phyloP scores from a whole-genome alignment of 306 rosid genomes.

The Albizia julibrissin region DNA sequence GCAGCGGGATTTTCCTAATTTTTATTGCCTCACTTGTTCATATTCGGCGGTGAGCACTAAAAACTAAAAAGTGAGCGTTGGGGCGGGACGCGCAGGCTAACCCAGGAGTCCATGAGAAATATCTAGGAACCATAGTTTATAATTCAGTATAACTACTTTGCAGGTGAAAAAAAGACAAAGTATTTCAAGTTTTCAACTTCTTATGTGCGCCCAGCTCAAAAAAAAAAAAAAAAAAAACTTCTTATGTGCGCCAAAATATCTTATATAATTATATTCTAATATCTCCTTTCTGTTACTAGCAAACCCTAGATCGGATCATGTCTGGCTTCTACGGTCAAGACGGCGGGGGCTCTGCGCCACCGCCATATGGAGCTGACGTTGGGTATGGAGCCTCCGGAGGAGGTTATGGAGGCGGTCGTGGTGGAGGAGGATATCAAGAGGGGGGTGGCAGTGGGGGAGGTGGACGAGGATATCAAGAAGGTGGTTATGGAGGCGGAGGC shows the following conservation, averaged over 20 bases:
- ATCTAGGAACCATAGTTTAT: too few relatives aligned
- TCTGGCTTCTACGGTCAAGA: constrained; percentile 93
- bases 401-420: constrained; percentile 41
- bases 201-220: too few relatives aligned
- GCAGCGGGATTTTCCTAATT: too few relatives aligned
- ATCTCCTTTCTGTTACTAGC: constrained; percentile 32
- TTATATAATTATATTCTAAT: not conserved
- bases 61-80: too few relatives aligned
- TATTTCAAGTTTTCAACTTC: too few relatives aligned
- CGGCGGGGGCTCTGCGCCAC: constrained; percentile 73
- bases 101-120: too few relatives aligned
- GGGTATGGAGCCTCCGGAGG: constrained; percentile 50
- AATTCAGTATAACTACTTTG: too few relatives aligned
- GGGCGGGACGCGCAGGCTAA: too few relatives aligned
- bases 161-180: too few relatives aligned
- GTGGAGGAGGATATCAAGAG: constrained; percentile 40
- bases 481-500: constrained; percentile 39
- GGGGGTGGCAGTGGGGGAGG: constrained; percentile 45
- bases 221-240: too few relatives aligned
- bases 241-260: constrained; percentile 10
- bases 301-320: constrained; percentile 66
- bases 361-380: constrained; percentile 66
- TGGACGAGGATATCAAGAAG: constrained; percentile 26
- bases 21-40: too few relatives aligned
- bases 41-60: too few relatives aligned